Percentiles rank a stretch among this genome's conserved stretches.
These are phyloP conservation scores for Vitis labrusca DNA, from an alignment of 164 flowering plant species.

Conservation along the genomic window DNA sequence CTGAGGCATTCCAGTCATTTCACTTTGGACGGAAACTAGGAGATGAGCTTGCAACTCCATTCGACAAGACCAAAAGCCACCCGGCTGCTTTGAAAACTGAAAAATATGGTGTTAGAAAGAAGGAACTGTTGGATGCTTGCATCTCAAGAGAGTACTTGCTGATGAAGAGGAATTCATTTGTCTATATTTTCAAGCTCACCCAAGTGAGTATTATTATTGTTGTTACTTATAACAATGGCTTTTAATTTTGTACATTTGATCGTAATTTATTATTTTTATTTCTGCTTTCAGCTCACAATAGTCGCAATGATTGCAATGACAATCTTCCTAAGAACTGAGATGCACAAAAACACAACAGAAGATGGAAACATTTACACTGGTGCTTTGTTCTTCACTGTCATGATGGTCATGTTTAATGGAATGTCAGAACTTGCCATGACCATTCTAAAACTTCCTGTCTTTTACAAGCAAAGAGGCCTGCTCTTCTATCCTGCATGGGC, in stretches of 20 bases:
- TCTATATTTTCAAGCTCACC: slow-evolving; percentile 49
- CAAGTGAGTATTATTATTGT: slow-evolving; percentile 31
- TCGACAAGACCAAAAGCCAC: slow-evolving; percentile 31
- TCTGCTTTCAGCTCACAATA: slow-evolving; percentile 29
- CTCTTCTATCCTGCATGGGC: slow-evolving; percentile 60
- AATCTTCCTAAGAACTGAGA: slow-evolving; percentile 49
- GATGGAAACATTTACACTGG: slow-evolving; percentile 35
- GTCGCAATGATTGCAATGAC: slow-evolving; percentile 42
- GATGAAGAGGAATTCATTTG: slow-evolving; percentile 65
- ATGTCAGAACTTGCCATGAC: slow-evolving; percentile 42
- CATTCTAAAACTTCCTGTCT: slow-evolving; percentile 43
- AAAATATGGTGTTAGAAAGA: slow-evolving; percentile 47
- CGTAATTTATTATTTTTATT: background rate
- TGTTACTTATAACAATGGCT: background rate
- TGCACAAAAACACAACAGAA: slow-evolving; percentile 25
- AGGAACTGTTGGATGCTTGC: slow-evolving; percentile 58
- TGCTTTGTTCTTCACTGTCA: slow-evolving; percentile 28
- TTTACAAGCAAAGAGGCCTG: slow-evolving; percentile 51
- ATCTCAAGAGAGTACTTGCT: slow-evolving; percentile 51
- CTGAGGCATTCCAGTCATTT: slow-evolving; percentile 29
- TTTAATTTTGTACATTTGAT: background rate
- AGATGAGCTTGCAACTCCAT: slow-evolving; percentile 35
- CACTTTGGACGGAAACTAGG: slow-evolving; percentile 22
- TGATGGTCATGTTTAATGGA: slow-evolving; percentile 38
- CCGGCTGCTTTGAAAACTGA: slow-evolving; percentile 41